These are phyloP conservation scores for Suillus americanus DNA, from an alignment of 768 basidiomycete species.

Conservation along the genomic window DNA sequence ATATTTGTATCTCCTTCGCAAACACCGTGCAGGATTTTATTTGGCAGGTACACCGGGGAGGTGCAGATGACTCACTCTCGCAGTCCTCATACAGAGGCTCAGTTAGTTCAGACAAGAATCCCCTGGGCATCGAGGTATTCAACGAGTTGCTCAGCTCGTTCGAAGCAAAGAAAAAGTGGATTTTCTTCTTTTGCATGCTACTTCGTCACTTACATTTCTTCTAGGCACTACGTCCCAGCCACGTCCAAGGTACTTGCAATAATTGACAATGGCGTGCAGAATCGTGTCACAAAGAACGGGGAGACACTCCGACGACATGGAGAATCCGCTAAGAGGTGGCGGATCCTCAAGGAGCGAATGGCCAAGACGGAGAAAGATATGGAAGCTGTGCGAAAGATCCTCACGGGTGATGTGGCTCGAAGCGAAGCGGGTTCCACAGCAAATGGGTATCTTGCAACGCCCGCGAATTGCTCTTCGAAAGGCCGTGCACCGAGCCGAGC, in stretches of 20 bases:
- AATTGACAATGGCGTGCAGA: conserved; percentile 90
- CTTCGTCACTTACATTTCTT: conserved; percentile 14
- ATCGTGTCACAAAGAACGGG: conserved; percentile 94
- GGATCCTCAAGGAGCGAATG: conserved; percentile 76
- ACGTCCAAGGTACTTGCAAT: conserved; percentile 90
- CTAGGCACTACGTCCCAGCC: conserved; percentile 92
- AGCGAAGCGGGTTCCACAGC: conserved; percentile 73
- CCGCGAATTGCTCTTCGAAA: conserved; percentile 45
- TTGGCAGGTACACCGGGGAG: conserved; percentile 70
- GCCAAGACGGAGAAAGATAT: conserved; percentile 79
- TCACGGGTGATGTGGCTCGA: conserved; percentile 51
- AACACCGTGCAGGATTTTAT: conserved; percentile 68
- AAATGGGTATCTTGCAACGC: conserved; percentile 67
- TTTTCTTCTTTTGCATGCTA: conserved; percentile 20
- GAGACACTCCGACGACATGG: conserved; percentile 89
- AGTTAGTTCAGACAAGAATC: conserved; percentile 49
- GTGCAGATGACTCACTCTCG: conserved; percentile 44
- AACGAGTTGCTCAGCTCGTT: conserved; percentile 70
- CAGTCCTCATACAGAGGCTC: conserved; percentile 44
- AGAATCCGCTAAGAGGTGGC: conserved; percentile 88
- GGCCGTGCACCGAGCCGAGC: conserved; percentile 40
- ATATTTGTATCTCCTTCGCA: background rate
- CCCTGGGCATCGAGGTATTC: conserved; percentile 62
- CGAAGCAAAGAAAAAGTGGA: conserved; percentile 84
- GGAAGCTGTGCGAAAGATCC: conserved; percentile 63